Base-by-base conservation (phyloP, 495 filamentous ascomycete genomes). In the Tuber brumale region DNA sequence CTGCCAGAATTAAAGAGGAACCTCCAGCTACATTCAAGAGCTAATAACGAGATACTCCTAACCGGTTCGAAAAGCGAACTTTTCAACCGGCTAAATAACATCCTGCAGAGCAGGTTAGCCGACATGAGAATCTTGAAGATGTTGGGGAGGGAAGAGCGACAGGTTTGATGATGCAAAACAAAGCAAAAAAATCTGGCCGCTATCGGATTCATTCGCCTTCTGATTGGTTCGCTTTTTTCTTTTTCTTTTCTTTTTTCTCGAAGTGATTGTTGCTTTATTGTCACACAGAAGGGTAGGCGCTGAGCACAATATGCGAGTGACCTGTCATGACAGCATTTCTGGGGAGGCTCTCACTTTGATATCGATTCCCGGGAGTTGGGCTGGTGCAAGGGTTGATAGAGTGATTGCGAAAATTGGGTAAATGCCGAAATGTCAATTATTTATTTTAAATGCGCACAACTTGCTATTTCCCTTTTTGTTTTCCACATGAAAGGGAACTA, bases 41-140 rank as follows among this genome's bases (percentile, higher is more conserved):
- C 42, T n/a, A 83, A 82, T 42, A 80, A 72, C 71, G 82, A 82
- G 75, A 73, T 84, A 21, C 76, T 76, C 45, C 66, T 78, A 31
- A 80, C 75, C 18, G 83, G 83, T 23, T 77, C 74, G 14, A 84
- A 83, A 72, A 69, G 75, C n/a, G 83, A 84, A 27, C 44, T 82
- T 44, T 69, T 78, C 10, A 75, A 69, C 27, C 76, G 83, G 70
- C 73, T 84, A 69, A 79, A 37, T 72, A 44, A 44, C 23, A 69
- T 84, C 27, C 79, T 84, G 70, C 78, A 73, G 23, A 83, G 80
- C 66, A 82, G 83, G 74, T 35, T 73, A 37, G 81, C 75, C 14
- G 83, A 84, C 44, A 57, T 69, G 41, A 80, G 70, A 45, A 82
- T 84, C 71, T 8, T 82, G 27, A 72, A 70, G 48, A 57, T 76